phyloP scores from a whole-genome alignment of 1,139 yeast genomes.

The Taiozyma sp. region DNA sequence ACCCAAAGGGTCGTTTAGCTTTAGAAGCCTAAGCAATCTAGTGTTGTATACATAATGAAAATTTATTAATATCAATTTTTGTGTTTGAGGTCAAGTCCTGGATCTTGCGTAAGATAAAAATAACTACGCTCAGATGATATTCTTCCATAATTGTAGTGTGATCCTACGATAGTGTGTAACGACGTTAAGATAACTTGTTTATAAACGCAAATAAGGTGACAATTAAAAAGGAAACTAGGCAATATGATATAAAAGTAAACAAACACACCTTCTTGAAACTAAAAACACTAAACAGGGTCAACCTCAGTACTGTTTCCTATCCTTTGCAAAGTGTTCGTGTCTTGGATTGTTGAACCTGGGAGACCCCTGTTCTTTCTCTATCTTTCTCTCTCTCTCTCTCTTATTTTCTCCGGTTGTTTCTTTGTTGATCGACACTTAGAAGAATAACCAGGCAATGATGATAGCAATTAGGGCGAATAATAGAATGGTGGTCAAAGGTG shows the following conservation, averaged over 20 bases:
- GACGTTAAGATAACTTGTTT: not conserved
- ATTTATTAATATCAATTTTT: conserved; percentile 2
- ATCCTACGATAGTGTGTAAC: not conserved
- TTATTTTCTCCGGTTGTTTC: not conserved
- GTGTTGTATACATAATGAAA: not conserved
- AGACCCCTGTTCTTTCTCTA: not conserved
- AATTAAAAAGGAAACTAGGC: not conserved
- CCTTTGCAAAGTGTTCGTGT: not conserved
- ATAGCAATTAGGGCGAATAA: conserved; percentile 53
- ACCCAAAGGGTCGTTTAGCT: conserved; percentile 98
- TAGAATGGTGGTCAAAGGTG: conserved; percentile 43
- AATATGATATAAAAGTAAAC: not conserved
- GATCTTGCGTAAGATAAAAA: not conserved
- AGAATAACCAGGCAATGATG: conserved; percentile 57
- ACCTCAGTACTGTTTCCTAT: not conserved
- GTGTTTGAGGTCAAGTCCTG: not conserved
- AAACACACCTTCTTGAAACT: not conserved
- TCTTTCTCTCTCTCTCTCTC: not conserved
- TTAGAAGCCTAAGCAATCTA: conserved; percentile 75
- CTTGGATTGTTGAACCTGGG: not conserved
- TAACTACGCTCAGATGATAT: not conserved
- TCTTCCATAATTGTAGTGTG: not conserved
- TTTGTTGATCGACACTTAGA: conserved; percentile 26
- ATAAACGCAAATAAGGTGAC: not conserved
- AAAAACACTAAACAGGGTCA: not conserved